Conservation (phyloP, 176 grass and related monocot genomes). For the Cymbopogon citratus region DNA sequence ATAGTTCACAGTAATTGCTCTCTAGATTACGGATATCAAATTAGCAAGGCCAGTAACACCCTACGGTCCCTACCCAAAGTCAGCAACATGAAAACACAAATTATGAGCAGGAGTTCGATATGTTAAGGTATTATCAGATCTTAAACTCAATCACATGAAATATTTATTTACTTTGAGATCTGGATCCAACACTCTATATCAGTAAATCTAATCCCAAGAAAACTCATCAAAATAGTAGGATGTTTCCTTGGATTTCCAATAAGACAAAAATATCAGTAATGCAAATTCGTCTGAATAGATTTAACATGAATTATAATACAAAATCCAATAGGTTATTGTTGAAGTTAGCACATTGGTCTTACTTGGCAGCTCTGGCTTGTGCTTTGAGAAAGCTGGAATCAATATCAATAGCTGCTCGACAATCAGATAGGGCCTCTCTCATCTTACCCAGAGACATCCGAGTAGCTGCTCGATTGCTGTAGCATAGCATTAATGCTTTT, state of each 20-base stretch:
- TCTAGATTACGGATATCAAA: background rate
- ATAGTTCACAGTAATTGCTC: background rate
- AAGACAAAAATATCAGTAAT: constrained; percentile 8
- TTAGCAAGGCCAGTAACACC: background rate
- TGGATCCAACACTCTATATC: background rate
- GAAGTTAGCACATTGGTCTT: constrained; percentile 23
- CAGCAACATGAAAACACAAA: background rate
- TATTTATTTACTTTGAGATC: background rate
- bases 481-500: constrained; percentile 74
- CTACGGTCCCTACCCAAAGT: background rate
- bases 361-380: constrained; percentile 84
- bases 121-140: background rate
- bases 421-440: constrained; percentile 76
- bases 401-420: constrained; percentile 57
- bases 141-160: constrained; percentile 3
- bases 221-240: background rate
- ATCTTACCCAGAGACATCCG: constrained; percentile 90
- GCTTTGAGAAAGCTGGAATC: constrained; percentile 74
- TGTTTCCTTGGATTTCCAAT: constrained; percentile 2
- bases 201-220: background rate
- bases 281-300: constrained; percentile 1
- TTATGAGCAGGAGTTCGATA: background rate
- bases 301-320: background rate
- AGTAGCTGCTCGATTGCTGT: constrained; percentile 88
- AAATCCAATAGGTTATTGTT: background rate